Percentiles rank a stretch among this genome's conserved stretches.
Evolutionary conservation across 148 eudicot species (phyloP).

Genomic region (Persicaria maculosa): DNA sequence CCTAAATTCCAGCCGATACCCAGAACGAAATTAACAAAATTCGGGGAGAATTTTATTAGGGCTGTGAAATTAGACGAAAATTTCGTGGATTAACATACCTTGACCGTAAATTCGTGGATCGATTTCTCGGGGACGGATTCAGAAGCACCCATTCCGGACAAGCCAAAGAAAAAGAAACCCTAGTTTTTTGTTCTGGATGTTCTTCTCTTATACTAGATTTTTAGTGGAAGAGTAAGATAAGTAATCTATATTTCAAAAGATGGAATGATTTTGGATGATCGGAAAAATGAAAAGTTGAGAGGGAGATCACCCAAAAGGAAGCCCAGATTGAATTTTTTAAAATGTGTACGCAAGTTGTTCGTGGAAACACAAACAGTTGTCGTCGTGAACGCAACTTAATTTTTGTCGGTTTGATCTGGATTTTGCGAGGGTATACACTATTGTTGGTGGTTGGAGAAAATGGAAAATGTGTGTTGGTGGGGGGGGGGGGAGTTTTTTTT

Average conservation of each 20-base stretch:
- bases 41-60: not conserved
- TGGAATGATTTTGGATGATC: not conserved
- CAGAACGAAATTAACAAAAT: not conserved
- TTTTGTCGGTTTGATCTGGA: not conserved
- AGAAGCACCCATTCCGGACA: slow-evolving; percentile 48
- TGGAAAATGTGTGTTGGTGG: no score
- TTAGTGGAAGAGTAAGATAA: not conserved
- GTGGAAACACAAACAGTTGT: not conserved
- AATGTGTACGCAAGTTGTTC: slow-evolving; percentile 6
- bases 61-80: not conserved
- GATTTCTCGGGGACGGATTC: slow-evolving; percentile 52
- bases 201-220: not conserved
- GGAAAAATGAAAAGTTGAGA: not conserved
- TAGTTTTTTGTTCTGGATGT: not conserved
- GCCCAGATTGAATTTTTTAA: not conserved
- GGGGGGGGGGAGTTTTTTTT: no score
- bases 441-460: not conserved
- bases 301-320: not conserved
- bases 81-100: slow-evolving; percentile 23
- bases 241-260: not conserved
- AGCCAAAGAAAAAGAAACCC: not conserved
- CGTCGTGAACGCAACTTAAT: not conserved
- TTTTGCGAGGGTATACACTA: not conserved
- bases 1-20: not conserved
- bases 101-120: slow-evolving; percentile 62